Base-by-base conservation (phyloP, 129 eudicot genomes). In the Apium graveolens region DNA sequence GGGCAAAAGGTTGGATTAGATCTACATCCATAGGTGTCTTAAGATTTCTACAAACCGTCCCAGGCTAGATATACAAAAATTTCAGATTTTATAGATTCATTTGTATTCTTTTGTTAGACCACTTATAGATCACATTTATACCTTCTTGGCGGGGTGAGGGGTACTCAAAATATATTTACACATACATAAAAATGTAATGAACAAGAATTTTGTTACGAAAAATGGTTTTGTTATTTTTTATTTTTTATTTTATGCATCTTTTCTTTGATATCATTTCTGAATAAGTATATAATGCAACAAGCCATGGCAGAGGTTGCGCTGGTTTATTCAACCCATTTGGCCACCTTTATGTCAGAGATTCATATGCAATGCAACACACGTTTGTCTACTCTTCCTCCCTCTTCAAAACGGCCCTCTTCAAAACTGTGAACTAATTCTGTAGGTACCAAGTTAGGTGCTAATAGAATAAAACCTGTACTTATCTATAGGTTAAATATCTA, bases 151-250 rank as follows among this genome's bases (percentile, higher is more conserved):
- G 51, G 76, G 76, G 11, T 39, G 53, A 46, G 37, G 53, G 29
- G 48, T 29, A 3, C 53, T 31, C 27, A 70, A 38, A 32, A 70
- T 70, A 38, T 70, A 71, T 38, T 10, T 5, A 29, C 73, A 32
- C n/a, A 68, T 27, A 69, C 31, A 57, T 57, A 60, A 71, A 71
- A 71, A 38, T 20, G 75, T 73, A 39, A 42, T 41, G 76, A 72
- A 73, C 17, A 45, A 42, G n/a, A 41, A 42, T 73, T 73, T 73
- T 42, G 55, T 26, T 42, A n/a, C 17, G 11, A 53, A n/a, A 24
- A 24, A 13, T 7, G 65, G 65, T 13, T 24, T 0, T 11, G n/a
- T 10, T 9, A 53, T 53, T 53, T 53, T n/a, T n/a, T n/a, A n/a
- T n/a, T n/a, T n/a, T n/a, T n/a, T n/a, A n/a, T n/a, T n/a, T n/a